Base-by-base conservation (phyloP, 2,329 filamentous ascomycete genomes). In the Cadophora malorum region DNA sequence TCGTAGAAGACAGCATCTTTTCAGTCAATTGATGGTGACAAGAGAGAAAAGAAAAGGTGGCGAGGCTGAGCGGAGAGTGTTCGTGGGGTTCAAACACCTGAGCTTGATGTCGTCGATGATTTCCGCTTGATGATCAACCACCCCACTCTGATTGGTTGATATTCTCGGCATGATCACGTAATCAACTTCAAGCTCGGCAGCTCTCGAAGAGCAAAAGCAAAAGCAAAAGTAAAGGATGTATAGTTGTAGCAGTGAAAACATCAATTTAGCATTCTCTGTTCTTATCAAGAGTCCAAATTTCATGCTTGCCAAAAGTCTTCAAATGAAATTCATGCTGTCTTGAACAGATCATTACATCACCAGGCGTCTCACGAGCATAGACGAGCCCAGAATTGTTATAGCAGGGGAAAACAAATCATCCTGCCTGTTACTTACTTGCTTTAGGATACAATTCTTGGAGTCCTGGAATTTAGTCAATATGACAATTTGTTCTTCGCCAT, bases 1-100 rank as follows among this genome's bases (percentile, higher is more conserved):
- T 78, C 64, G 80, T 79, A 68, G 78, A 79, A 69, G 79, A 79
- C 69, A 82, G 74, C 80, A 83, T 82, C 72, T 71, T 77, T 72
- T 61, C 68, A 69, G 69, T 70, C 71, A 60, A 45, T 33, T 52
- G 60, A 31, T 19, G 35, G 45, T 70, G 68, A 69, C 67, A 74
- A 70, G 68, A 71, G 41, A 71, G 65, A 71, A 70, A 69, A 63
- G 67, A 71, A 74, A 69, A 55, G 60, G 66, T 66, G 35, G 70
- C 61, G 63, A 52, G 55, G 61, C 38, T 65, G 52, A 58, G 45
- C 9, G 33, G 50, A 64, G 62, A 41, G 50, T 31, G 12, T 61
- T 66, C 55, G 67, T 62, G 64, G 63, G 67, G 66, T 66, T 38
- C 12, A 4, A 38, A 38, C 35, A 38, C 35, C 35, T 38, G 35